phyloP scores from a whole-genome alignment of 2,329 filamentous ascomycete genomes.

The Nigrospora oryzae region DNA sequence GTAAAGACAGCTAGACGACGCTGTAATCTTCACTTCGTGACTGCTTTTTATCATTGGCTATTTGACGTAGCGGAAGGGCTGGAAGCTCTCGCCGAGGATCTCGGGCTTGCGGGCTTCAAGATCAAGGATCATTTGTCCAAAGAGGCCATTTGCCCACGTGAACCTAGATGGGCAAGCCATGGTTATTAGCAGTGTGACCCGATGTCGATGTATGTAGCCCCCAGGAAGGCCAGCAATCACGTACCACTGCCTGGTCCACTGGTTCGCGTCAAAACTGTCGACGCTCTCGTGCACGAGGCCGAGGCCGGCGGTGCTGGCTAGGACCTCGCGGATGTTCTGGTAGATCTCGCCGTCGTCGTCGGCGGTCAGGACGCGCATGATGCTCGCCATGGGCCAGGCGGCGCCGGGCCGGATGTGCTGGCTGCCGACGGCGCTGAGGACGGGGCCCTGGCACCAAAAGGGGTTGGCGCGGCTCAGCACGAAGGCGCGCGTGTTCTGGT shows the following conservation, averaged over 20 bases:
- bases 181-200: background rate
- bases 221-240: background rate
- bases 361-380: slow-evolving; percentile 68
- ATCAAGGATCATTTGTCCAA: slow-evolving; percentile 25
- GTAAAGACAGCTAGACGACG: too few relatives aligned
- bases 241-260: slow-evolving; percentile 31
- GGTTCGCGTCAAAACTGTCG: slow-evolving; percentile 24
- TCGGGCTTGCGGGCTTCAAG: slow-evolving; percentile 65
- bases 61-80: slow-evolving; percentile 14
- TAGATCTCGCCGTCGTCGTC: slow-evolving; percentile 23
- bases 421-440: slow-evolving; percentile 42
- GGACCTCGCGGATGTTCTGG: slow-evolving; percentile 20
- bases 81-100: slow-evolving; percentile 44
- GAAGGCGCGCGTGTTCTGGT: slow-evolving; percentile 70
- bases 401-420: slow-evolving; percentile 53
- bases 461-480: slow-evolving; percentile 64
- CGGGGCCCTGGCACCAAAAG: slow-evolving; percentile 53
- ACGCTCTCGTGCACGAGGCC: slow-evolving; percentile 34
- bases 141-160: slow-evolving; percentile 25
- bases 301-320: slow-evolving; percentile 20
- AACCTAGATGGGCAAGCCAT: slow-evolving; percentile 51
- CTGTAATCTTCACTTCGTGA: too few relatives aligned
- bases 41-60: too few relatives aligned
- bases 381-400: slow-evolving; percentile 82
- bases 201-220: too few relatives aligned